Percentiles rank a stretch among this genome's conserved stretches.
These are phyloP conservation scores for Paecilomyces fulvus DNA, from an alignment of 2,329 filamentous ascomycete genomes.

Conservation along the genomic window DNA sequence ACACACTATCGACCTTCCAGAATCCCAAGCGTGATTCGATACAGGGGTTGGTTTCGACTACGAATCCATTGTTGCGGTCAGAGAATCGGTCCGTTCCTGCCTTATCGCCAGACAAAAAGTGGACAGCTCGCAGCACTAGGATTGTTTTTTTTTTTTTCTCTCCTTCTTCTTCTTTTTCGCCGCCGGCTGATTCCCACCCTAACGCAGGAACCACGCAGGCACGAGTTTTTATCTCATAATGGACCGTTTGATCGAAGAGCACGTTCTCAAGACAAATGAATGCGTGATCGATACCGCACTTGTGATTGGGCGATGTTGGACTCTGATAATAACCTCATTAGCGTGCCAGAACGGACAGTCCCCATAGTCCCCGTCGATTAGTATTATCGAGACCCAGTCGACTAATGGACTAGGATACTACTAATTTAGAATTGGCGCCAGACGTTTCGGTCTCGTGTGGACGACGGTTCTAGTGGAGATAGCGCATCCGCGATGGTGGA, in stretches of 20 bases:
- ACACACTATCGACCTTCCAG: not conserved
- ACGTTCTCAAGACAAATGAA: not conserved
- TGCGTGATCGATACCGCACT: not conserved
- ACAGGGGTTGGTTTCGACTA: not conserved
- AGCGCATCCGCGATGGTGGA: constrained; percentile 15
- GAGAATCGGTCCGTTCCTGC: not conserved
- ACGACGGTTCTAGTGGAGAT: constrained; percentile 13
- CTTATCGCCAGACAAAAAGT: not conserved
- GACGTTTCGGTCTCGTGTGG: constrained; percentile 3
- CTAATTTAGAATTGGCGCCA: not conserved
- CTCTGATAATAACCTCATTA: not conserved
- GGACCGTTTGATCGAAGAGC: not conserved
- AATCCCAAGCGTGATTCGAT: not conserved
- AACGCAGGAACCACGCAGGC: constrained; percentile 13
- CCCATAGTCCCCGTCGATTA: not conserved
- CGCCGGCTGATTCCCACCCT: constrained; percentile 1
- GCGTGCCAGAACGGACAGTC: not conserved
- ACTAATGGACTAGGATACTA: not conserved
- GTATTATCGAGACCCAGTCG: not conserved
- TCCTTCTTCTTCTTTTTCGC: not conserved
- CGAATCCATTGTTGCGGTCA: not conserved
- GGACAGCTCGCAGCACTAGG: not conserved
- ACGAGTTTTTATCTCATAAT: constrained; percentile 4
- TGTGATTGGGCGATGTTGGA: not conserved
- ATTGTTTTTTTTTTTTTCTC: not conserved